Evolutionary conservation across 2,329 filamentous ascomycete genomes (phyloP).

Genomic region (Grosmannia serpens): DNA sequence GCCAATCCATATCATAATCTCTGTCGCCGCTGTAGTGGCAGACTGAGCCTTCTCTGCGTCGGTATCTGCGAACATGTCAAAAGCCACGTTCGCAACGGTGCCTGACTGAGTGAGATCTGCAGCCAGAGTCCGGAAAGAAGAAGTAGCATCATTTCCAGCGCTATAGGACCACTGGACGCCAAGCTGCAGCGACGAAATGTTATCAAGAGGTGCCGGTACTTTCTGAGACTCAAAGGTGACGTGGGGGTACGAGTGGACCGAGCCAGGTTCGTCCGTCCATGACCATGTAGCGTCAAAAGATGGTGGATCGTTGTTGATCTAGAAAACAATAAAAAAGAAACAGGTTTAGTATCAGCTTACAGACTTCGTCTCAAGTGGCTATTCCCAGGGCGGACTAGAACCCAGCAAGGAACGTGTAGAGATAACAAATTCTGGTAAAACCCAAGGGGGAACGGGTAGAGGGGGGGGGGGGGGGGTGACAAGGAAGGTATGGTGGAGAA

Average conservation of each 20-base stretch:
- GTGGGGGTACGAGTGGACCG: slow-evolving; percentile 4
- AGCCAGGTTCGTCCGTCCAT: neutral
- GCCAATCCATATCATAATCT: slow-evolving; percentile 5
- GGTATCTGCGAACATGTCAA: slow-evolving; percentile 3
- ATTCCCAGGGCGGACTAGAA: neutral
- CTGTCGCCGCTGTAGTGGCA: neutral
- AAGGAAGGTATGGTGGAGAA: neutral
- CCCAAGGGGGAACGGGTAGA: neutral
- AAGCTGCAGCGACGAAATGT: neutral
- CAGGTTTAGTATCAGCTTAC: neutral
- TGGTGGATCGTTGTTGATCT: slow-evolving; percentile 1
- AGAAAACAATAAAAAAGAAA: neutral
- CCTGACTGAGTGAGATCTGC: neutral
- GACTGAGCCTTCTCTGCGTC: neutral
- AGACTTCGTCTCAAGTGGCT: neutral
- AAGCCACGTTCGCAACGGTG: slow-evolving; percentile 1
- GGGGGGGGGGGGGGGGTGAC: too few species aligned
- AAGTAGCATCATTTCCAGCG: neutral
- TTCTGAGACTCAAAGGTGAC: neutral
- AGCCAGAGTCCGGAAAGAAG: neutral
- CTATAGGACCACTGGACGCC: neutral
- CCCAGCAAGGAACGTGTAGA: neutral
- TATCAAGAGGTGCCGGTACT: neutral
- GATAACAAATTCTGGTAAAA: neutral
- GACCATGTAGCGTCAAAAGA: slow-evolving; percentile 3